Evolutionary conservation across 441 rosid species (phyloP), one percentile per base, ranked within the genome.

Genomic region (Populus hybrid): DNA sequence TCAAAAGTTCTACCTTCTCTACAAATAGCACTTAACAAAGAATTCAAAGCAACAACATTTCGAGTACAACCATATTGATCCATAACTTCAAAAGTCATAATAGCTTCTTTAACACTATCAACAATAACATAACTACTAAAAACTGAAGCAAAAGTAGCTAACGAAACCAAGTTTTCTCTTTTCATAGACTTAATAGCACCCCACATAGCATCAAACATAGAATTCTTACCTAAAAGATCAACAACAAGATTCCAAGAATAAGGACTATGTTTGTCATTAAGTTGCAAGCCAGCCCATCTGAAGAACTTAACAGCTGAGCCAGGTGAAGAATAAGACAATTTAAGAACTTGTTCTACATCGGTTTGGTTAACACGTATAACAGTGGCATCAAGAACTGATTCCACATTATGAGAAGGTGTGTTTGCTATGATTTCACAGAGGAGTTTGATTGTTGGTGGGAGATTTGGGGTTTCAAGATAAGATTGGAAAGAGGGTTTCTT

Each of bases 201-300:
- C 94, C 92, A 91, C 94, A 91, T 89, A 1, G 89, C 87, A 21
- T 89, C 89, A 70, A 91, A 91, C 67, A 85, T 79, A 7, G 21
- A 78, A 72, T 89, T 88, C 86, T 89, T 91, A n/a, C 92, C 92
- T 67, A 91, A 75, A 63, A 91, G 73, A 79, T 91, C 92, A 61
- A 91, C 91, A 18, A 88, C 88, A 19, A 91, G 87, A 71, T 91
- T 91, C 94, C 94, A 91, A 2, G 92, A 80, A 63, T 91, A 91
- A 9, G 92, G 91, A 74, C 89, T 86, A 72, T 88, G 94, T 16
- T 81, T 78, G 71, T 85, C 83, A 30, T 66, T 64, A 35, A 91
- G 85, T 72, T 81, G 88, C 77, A 78, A 70, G 71, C 88, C 91
- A 18, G 91, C 77, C 94, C 94, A 91, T 26, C 94, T 84, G 79